Conservation (phyloP, 2,329 filamentous ascomycete species). For the Niveomyces coronatus region DNA sequence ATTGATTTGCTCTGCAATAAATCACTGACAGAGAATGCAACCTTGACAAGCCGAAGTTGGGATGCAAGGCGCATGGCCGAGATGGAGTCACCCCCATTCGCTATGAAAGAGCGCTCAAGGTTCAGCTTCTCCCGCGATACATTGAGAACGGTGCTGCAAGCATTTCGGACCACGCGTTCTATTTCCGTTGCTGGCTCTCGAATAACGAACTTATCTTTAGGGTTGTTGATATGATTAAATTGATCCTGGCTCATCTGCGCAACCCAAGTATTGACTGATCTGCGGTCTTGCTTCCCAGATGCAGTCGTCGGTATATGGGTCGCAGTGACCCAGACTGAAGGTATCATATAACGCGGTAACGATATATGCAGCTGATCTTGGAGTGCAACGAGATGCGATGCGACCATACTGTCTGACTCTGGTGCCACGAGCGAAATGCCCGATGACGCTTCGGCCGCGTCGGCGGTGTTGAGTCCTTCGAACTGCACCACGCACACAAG, state of each 20-base stretch:
- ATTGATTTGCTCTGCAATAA: background rate
- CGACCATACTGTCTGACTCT: background rate
- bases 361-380: background rate
- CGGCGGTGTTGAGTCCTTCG: background rate
- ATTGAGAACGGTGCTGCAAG: slow-evolving; percentile 30
- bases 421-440: background rate
- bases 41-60: background rate
- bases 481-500: background rate
- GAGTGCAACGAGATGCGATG: background rate
- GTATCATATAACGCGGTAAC: background rate
- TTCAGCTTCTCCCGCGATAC: slow-evolving; percentile 19
- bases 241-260: background rate
- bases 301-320: background rate
- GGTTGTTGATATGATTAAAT: background rate
- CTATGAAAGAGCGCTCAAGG: slow-evolving; percentile 24
- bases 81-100: slow-evolving; percentile 34
- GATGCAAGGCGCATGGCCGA: slow-evolving; percentile 23
- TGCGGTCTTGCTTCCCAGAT: background rate
- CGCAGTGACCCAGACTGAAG: background rate
- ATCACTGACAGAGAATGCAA: background rate
- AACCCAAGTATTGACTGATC: background rate
- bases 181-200: background rate
- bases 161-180: background rate
- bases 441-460: too few species aligned
- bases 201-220: background rate